Conservation (phyloP, 129 eudicot species). For the Sambucus nigra region DNA sequence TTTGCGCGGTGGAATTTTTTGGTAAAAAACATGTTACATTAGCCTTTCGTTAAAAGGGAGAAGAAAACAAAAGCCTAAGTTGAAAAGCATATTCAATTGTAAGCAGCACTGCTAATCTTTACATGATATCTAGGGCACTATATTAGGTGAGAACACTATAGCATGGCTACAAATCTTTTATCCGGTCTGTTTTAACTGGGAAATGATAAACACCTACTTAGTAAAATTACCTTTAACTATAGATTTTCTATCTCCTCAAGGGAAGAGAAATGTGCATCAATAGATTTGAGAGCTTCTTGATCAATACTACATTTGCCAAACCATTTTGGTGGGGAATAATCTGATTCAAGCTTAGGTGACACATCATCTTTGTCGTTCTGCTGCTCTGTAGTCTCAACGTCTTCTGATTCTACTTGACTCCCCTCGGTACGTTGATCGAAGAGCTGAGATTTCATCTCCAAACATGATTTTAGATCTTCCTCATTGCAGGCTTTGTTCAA, state of each 20-base stretch:
- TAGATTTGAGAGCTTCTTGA: slow-evolving; percentile 34
- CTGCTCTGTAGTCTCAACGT: slow-evolving; percentile 2
- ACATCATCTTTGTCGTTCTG: slow-evolving; percentile 7
- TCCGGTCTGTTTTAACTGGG: too few species aligned
- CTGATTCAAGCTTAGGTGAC: slow-evolving; percentile 13
- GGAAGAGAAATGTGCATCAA: slow-evolving; percentile 47
- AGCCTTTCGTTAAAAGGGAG: too few species aligned
- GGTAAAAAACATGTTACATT: too few species aligned
- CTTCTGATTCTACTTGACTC: slow-evolving; percentile 17
- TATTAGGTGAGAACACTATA: too few species aligned
- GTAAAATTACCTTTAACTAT: slow-evolving; percentile 19
- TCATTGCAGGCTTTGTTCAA: slow-evolving; percentile 52
- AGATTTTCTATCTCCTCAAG: slow-evolving; percentile 54
- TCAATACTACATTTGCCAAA: slow-evolving; percentile 22
- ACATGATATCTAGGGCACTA: too few species aligned
- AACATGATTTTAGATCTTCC: slow-evolving; percentile 65
- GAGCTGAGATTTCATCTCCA: slow-evolving; percentile 36
- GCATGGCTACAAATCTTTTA: too few species aligned
- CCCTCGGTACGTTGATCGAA: slow-evolving; percentile 11
- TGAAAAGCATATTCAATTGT: too few species aligned
- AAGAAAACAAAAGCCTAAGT: too few species aligned
- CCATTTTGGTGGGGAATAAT: slow-evolving; percentile 34
- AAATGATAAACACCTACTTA: too few species aligned
- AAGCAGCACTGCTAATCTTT: too few species aligned
- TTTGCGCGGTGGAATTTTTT: too few species aligned